Conservation (phyloP, 345 rosid species). For the Gossypium australe region DNA sequence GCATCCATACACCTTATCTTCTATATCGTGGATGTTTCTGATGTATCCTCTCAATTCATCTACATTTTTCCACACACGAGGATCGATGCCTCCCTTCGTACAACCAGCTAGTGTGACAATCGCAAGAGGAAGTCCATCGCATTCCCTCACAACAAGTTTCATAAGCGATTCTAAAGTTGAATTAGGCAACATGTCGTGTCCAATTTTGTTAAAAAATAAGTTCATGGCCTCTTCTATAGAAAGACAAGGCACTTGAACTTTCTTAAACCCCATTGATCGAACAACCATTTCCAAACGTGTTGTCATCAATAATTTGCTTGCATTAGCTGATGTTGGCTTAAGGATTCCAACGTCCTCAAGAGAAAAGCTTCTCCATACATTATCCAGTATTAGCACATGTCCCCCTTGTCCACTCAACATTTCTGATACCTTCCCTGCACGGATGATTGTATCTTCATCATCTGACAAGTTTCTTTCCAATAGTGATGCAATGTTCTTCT, state of each 20-base stretch:
- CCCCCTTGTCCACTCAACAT: not conserved
- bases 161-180: too few relatives aligned
- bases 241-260: not conserved
- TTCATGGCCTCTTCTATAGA: too few relatives aligned
- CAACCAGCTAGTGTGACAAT: too few relatives aligned
- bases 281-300: not conserved
- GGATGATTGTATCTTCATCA: not conserved
- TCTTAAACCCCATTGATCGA: not conserved
- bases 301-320: conserved; percentile 5
- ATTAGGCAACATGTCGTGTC: too few relatives aligned
- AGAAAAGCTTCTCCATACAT: too few relatives aligned
- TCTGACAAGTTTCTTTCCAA: not conserved
- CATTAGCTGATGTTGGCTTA: not conserved
- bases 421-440: not conserved
- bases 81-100: too few relatives aligned
- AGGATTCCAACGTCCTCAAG: conserved; percentile 4
- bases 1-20: not conserved
- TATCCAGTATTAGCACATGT: not conserved
- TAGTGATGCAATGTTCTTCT: not conserved
- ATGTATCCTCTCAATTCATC: too few relatives aligned
- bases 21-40: too few relatives aligned
- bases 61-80: too few relatives aligned
- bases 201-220: too few relatives aligned
- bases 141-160: too few relatives aligned
- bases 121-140: too few relatives aligned